Conservation (phyloP, 2,329 filamentous ascomycete species). For the Fusarium subtropicale region DNA sequence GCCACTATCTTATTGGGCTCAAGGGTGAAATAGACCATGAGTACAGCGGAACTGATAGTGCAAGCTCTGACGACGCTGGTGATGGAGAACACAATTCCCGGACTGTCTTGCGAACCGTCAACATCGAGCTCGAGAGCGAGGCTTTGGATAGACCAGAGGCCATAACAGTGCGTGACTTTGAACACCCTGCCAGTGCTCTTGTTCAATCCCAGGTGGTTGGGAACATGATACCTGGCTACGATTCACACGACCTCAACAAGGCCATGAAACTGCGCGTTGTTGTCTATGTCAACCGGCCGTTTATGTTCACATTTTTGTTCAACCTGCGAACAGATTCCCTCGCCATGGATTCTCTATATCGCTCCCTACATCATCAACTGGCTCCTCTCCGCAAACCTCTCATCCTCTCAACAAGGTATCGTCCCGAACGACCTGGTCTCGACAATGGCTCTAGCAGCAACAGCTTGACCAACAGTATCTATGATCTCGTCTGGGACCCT, state of each 20-base stretch:
- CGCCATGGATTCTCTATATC: constrained; percentile 67
- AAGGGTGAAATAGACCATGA: constrained; percentile 70
- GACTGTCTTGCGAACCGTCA: constrained; percentile 72
- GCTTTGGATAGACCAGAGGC: constrained; percentile 56
- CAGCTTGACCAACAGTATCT: constrained; percentile 57
- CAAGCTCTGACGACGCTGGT: constrained; percentile 49
- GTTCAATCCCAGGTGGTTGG: constrained; percentile 52
- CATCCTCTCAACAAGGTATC: constrained; percentile 66
- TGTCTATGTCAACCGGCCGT: constrained; percentile 79
- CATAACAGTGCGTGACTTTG: constrained; percentile 60
- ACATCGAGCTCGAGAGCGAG: constrained; percentile 69
- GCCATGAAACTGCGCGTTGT: constrained; percentile 72
- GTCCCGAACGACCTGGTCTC: constrained; percentile 60
- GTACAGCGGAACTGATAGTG: constrained; percentile 49
- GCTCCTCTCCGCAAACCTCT: constrained; percentile 68
- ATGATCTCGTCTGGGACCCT: constrained; percentile 73
- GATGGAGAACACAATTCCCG: constrained; percentile 61
- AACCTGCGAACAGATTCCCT: constrained; percentile 66
- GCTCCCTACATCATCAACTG: constrained; percentile 70
- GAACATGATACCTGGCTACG: constrained; percentile 49
- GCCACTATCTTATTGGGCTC: constrained; percentile 75
- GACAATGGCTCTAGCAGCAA: constrained; percentile 44
- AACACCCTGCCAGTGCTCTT: constrained; percentile 51
- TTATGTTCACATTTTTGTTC: constrained; percentile 83
- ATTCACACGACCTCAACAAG: constrained; percentile 64